Percentiles rank a stretch among this genome's conserved stretches.
phyloP scores from a whole-genome alignment of 2,329 filamentous ascomycete genomes.

The Fusarium scirpi region DNA sequence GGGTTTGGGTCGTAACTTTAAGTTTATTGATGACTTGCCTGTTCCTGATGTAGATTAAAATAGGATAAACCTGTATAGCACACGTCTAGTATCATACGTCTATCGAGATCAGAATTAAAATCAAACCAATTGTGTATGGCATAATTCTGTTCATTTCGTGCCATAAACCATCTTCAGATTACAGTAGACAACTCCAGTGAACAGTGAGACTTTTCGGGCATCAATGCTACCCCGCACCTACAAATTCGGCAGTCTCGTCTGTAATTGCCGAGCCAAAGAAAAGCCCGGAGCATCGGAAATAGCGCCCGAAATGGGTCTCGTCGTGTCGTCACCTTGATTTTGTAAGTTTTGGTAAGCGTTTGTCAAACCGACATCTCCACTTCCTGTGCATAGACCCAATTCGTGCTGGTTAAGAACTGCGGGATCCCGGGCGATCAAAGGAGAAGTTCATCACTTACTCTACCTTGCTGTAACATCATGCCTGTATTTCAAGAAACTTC shows the following conservation, averaged over 20 bases:
- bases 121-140: accelerated
- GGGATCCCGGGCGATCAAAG: not conserved
- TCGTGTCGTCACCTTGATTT: not conserved
- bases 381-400: not conserved
- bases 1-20: conserved; percentile 8
- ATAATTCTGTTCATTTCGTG: not conserved
- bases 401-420: not conserved
- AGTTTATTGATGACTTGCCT: conserved; percentile 18
- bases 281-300: conserved; percentile 13
- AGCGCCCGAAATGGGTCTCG: not conserved
- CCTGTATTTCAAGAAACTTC: conserved; percentile 25
- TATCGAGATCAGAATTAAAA: accelerated
- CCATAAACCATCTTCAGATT: not conserved
- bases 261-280: conserved; percentile 3
- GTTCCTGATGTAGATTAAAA: conserved; percentile 20
- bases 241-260: not conserved
- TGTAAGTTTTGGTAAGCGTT: conserved; percentile 11
- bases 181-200: not conserved
- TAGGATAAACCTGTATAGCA: accelerated
- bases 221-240: not conserved
- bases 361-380: not conserved
- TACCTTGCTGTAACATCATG: not conserved
- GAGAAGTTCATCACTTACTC: not conserved
- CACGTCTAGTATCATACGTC: accelerated
- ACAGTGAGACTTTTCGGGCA: not conserved